A percentile compares a stretch with the other conserved stretches of the same genome.
Evolutionary conservation across 768 basidiomycete species (phyloP).

Genomic region (Phylloporus scabripes): DNA sequence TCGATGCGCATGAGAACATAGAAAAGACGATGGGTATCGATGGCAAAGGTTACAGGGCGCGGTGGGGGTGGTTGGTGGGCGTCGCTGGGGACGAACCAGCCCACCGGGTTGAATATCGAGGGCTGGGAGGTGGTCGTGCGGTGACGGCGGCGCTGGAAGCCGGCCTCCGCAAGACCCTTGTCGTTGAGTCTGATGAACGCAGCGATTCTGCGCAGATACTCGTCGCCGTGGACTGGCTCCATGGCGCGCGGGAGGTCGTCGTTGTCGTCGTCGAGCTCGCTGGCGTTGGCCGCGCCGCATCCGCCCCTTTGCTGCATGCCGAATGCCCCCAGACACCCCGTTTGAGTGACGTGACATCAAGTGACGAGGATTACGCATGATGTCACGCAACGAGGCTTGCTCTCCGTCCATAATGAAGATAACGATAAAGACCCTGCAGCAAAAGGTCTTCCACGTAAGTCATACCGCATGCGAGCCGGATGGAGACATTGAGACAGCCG

Average conservation of each 20-base stretch:
- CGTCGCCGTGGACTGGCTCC: conserved; percentile 64
- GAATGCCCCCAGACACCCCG: conserved; percentile 21
- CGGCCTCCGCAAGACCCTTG: conserved; percentile 63
- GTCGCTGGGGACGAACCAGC: conserved; percentile 44
- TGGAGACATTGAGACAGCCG: not conserved
- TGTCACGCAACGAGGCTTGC: conserved; percentile 19
- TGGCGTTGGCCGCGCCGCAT: conserved; percentile 7
- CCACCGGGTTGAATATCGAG: conserved; percentile 55
- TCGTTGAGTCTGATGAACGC: conserved; percentile 71
- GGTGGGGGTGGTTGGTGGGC: conserved; percentile 27
- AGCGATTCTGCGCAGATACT: conserved; percentile 65
- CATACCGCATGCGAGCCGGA: not conserved
- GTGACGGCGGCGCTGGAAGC: conserved; percentile 41
- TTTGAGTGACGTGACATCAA: conserved; percentile 12
- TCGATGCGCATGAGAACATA: conserved; percentile 86
- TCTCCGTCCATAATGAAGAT: conserved; percentile 65
- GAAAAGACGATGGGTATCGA: conserved; percentile 81
- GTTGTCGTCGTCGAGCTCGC: conserved; percentile 10
- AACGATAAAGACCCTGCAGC: conserved; percentile 92
- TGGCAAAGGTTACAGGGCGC: conserved; percentile 61
- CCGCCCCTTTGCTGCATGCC: conserved; percentile 20
- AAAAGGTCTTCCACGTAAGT: conserved; percentile 79
- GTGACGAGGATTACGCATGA: conserved; percentile 21
- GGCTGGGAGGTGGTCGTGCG: conserved; percentile 27
- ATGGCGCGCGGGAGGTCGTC: conserved; percentile 24